A percentile compares a stretch with the other conserved stretches of the same genome.
Evolutionary conservation across 306 rosid species (phyloP).

Genomic region (Crataegus laevigata): DNA sequence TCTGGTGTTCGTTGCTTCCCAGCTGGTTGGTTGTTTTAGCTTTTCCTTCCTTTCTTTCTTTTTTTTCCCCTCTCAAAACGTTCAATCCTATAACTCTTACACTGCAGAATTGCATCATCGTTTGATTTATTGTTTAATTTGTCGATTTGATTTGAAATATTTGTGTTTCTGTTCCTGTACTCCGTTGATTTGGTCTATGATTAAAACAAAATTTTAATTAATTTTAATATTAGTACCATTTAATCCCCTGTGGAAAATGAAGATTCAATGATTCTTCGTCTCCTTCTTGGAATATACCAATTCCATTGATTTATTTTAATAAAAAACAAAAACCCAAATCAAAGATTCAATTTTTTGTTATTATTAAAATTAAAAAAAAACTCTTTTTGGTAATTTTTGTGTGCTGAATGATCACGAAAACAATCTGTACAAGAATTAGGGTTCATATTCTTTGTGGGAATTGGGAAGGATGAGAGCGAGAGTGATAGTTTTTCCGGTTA

Average conservation of each 20-base stretch:
- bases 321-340: neutral
- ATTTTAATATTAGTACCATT: neutral
- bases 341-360: neutral
- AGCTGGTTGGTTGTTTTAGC: neutral
- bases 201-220: neutral
- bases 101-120: neutral
- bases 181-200: neutral
- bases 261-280: neutral
- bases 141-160: neutral
- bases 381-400: neutral
- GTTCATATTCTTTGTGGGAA: neutral
- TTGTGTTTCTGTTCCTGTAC: neutral
- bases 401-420: neutral
- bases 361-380: too few relatives aligned
- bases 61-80: neutral
- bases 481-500: conserved; percentile 77
- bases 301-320: neutral
- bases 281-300: neutral
- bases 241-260: neutral
- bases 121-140: neutral
- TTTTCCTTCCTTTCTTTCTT: neutral
- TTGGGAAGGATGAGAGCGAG: conserved; percentile 58
- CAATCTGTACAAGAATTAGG: neutral
- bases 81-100: neutral
- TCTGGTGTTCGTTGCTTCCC: neutral